Percentiles rank a stretch among this genome's conserved stretches.
Evolutionary conservation across 1,284 basidiomycete genomes (phyloP).

Genomic region (Cutaneotrichosporon cutaneum): DNA sequence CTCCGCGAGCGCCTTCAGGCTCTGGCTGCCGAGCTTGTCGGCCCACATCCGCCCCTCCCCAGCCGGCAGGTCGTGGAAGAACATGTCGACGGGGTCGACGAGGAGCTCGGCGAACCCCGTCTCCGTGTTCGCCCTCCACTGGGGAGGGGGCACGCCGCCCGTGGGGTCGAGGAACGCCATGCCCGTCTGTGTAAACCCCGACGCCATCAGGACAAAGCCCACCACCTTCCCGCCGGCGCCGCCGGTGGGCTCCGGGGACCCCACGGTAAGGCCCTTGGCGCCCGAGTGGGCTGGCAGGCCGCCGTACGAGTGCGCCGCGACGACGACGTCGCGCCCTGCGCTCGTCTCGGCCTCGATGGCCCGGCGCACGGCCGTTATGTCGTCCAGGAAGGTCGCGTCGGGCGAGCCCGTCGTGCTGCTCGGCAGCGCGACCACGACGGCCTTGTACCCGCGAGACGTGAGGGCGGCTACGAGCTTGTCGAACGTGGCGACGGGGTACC

Average conservation of each 20-base stretch:
- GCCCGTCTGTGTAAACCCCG: constrained; percentile 1
- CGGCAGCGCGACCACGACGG: background rate
- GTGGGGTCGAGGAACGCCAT: background rate
- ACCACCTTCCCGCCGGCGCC: background rate
- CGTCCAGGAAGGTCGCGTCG: constrained; percentile 1
- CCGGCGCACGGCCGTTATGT: background rate
- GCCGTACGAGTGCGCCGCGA: constrained; percentile 11
- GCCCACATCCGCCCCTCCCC: constrained; percentile 3
- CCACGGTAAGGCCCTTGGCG: background rate
- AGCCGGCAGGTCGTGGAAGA: constrained; percentile 11
- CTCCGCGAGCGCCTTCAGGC: background rate
- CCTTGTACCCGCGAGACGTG: background rate
- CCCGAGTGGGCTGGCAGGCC: background rate
- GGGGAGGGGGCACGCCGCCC: background rate
- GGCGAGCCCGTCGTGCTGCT: background rate
- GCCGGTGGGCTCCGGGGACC: background rate
- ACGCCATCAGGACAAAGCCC: constrained; percentile 4
- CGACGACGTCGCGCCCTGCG: constrained; percentile 2
- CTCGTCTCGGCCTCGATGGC: background rate
- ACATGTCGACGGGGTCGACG: constrained; percentile 10
- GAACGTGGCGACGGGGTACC: constrained; percentile 3
- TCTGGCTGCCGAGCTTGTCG: background rate
- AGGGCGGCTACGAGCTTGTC: background rate
- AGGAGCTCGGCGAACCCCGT: constrained; percentile 8
- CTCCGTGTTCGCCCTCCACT: constrained; percentile 4